Evolutionary conservation across 2,329 filamentous ascomycete species (phyloP), one percentile per base, ranked within the genome.

Genomic region (Decorospora gaudefroyi): DNA sequence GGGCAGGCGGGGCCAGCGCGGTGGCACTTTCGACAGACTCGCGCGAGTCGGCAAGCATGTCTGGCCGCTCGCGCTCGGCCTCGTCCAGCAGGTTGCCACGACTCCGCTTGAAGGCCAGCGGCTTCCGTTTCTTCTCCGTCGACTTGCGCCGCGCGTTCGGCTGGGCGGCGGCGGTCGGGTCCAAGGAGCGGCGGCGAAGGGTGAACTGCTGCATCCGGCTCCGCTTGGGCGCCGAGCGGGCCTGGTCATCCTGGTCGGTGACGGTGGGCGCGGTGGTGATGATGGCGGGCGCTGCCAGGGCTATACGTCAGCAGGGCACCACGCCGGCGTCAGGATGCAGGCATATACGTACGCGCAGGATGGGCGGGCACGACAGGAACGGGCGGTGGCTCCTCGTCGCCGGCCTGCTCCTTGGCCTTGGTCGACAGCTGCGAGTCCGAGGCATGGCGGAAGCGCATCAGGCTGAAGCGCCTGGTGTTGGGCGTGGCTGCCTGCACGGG

Each of bases 181-280:
- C 69, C 45, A 72, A 70, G 2, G 67, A 70, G 48, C 65, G 65
- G 16, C 68, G 55, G 16, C 69, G 59, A 35, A 67, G 51, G 37
- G 51, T 56, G 49, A 72, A 65, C 13, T 69, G 62, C 52, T 68
- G 65, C 52, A 72, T 55, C 17, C 67, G 53, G 6, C 62, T 59
- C 46, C 59, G 62, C 51, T 59, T 67, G 29, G 62, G 55, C 6
- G 57, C 42, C 3, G 41, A 23, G 23, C 50, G 44, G 21, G 28
- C 43, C 35, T 52, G 40, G 22, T 52, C 47, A 4, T 46, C 42
- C 5, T 55, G 35, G 29, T 66, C 61, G 34, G 60, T 72, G 35
- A 84, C 80, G 6, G 90, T 93, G 7, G 93, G 91, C 11, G 91
- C 88, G 8, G 92, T 97, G 35, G 88, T 96, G 69, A 97, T 93